These are phyloP conservation scores for Aspergillus aculeatinus DNA, from an alignment of 2,329 filamentous ascomycete species.

Conservation along the genomic window DNA sequence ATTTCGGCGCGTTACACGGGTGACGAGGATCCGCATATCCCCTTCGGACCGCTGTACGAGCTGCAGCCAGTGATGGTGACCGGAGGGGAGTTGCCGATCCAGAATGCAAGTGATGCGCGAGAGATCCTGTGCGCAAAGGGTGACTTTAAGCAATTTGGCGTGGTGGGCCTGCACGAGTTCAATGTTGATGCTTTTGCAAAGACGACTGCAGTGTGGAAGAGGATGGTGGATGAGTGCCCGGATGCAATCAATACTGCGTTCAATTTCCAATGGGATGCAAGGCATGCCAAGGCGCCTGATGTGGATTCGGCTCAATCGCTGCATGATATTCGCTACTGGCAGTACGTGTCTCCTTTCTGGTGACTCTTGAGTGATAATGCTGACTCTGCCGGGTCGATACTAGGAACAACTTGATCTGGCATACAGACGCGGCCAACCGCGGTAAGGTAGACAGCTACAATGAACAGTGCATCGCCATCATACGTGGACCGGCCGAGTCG, in stretches of 20 bases:
- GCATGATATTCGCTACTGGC: slow-evolving; percentile 5
- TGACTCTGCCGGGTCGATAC: background rate
- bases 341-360: background rate
- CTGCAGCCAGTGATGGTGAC: background rate
- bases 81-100: background rate
- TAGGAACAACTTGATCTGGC: background rate
- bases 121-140: slow-evolving; percentile 2
- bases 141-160: background rate
- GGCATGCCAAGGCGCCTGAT: background rate
- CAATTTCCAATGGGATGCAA: background rate
- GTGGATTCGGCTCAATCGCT: background rate
- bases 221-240: background rate
- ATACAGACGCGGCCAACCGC: background rate
- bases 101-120: background rate
- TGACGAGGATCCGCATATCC: background rate
- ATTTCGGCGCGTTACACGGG: background rate
- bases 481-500: background rate
- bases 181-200: background rate
- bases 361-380: background rate
- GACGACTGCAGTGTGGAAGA: background rate
- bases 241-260: background rate
- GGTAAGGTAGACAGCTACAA: background rate
- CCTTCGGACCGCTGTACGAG: background rate
- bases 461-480: background rate
- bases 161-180: background rate